Base-by-base conservation (phyloP, 2,329 filamentous ascomycete genomes). In the Fusarium kyushuense region DNA sequence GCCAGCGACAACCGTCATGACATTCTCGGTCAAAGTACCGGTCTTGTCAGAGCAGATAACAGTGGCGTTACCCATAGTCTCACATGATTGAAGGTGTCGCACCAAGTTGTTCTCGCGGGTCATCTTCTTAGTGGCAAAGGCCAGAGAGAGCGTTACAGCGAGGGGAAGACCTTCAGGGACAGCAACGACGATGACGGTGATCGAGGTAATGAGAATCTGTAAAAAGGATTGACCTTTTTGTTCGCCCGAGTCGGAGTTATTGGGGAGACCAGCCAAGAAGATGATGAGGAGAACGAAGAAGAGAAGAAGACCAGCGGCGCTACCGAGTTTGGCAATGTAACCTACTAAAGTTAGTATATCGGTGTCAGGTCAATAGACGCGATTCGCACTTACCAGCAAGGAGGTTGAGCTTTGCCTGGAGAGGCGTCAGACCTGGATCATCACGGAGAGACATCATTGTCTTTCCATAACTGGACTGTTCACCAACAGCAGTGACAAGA, bases 271-370 rank as follows among this genome's bases (percentile, higher is more conserved):
- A 40, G 85, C 89, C 17, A 93, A 80, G 75, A 94, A 94, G 72
- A 92, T 89, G 81, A 95, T 92, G 71, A 94, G 87, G 6, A 94
- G 82, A n/a, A 94, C 90, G 52, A 92, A 79, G 75, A 95, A 95
- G 16, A 95, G 83, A 3, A 94, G 78, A 12, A 91, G 79, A 55
- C 91, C 92, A 23, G 92, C 89, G 52, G 87, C 87, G 70, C 90
- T 87, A 25, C 85, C 86, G 6, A 78, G 68, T 63, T 77, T 79
- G 14, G 78, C 78, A 41, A 79, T 80, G 16, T 71, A 71, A 13
- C 69, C 69, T 71, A 16, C 1, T 1, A 13, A 6, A 16, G 52
- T 58, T 41, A 51, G 40, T 21, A 27, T 6, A 13, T 27, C 10
- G 5, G 13, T 27, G 23, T 3, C 1, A 14, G 2, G 8, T 9